Percentiles rank a stretch among this genome's conserved stretches.
Evolutionary conservation across 2,329 filamentous ascomycete genomes (phyloP).

Genomic region (Diaporthe caulivora): DNA sequence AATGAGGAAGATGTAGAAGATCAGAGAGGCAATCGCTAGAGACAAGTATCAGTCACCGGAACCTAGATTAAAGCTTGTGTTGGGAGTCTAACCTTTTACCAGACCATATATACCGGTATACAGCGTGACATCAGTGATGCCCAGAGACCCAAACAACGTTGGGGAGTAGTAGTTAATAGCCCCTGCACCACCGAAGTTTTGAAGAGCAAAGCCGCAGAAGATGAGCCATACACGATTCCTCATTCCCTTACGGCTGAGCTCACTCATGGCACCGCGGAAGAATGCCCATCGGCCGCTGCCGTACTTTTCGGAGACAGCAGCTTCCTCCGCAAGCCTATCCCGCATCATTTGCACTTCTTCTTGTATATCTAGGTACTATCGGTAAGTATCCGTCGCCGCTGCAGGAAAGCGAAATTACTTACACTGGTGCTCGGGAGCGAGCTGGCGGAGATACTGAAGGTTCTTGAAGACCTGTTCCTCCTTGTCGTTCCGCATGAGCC

Average conservation of each 20-base stretch:
- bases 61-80: background rate
- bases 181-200: constrained; percentile 54
- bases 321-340: constrained; percentile 51
- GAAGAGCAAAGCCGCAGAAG: constrained; percentile 53
- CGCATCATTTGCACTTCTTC: constrained; percentile 62
- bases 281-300: constrained; percentile 48
- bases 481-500: constrained; percentile 56
- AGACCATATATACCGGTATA: constrained; percentile 66
- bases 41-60: background rate
- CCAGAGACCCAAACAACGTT: constrained; percentile 57
- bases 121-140: constrained; percentile 58
- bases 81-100: constrained; percentile 47
- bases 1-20: constrained; percentile 56
- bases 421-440: constrained; percentile 53
- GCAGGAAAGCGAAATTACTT: background rate
- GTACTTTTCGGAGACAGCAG: constrained; percentile 48
- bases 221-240: constrained; percentile 54
- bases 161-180: constrained; percentile 60
- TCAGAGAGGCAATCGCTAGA: constrained; percentile 52
- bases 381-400: background rate
- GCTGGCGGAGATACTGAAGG: constrained; percentile 57
- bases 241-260: constrained; percentile 55
- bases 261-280: constrained; percentile 47
- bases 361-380: constrained; percentile 51
- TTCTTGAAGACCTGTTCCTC: constrained; percentile 55